phyloP scores from a whole-genome alignment of 345 rosid species.

The Streptanthus diversifolius region DNA sequence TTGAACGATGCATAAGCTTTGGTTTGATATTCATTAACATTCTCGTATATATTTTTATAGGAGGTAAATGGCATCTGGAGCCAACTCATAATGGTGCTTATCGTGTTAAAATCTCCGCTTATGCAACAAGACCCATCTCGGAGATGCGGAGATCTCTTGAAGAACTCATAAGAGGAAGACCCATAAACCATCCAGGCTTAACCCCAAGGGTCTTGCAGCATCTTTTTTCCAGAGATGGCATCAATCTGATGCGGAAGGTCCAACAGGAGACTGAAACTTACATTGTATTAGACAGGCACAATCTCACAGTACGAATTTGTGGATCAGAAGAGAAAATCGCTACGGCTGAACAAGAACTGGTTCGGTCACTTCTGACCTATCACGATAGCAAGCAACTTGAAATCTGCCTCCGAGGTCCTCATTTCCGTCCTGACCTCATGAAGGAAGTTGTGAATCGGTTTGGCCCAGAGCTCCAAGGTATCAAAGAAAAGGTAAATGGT shows the following conservation, averaged over 20 bases:
- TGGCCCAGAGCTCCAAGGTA: slow-evolving; percentile 70
- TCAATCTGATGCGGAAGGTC: slow-evolving; percentile 49
- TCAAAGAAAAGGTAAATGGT: slow-evolving; percentile 60
- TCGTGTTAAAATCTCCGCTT: slow-evolving; percentile 62
- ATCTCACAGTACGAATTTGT: slow-evolving; percentile 47
- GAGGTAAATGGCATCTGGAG: slow-evolving; percentile 44
- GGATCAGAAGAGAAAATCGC: slow-evolving; percentile 49
- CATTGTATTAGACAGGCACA: slow-evolving; percentile 57
- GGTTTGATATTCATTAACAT: not conserved
- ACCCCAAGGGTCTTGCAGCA: slow-evolving; percentile 50
- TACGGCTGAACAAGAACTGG: slow-evolving; percentile 53
- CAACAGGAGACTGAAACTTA: slow-evolving; percentile 58
- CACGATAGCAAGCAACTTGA: slow-evolving; percentile 61
- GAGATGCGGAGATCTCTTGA: slow-evolving; percentile 77
- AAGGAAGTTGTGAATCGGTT: slow-evolving; percentile 64
- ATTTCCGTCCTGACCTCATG: slow-evolving; percentile 63
- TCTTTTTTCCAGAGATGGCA: slow-evolving; percentile 61
- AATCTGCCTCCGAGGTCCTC: slow-evolving; percentile 60
- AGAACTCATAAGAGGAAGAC: slow-evolving; percentile 70
- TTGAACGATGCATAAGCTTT: not conserved
- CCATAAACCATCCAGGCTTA: slow-evolving; percentile 51
- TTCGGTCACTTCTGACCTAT: slow-evolving; percentile 48
- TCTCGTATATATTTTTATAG: slow-evolving; percentile 34
- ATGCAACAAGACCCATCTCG: slow-evolving; percentile 73
- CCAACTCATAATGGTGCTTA: slow-evolving; percentile 51